phyloP scores from a whole-genome alignment of 1,284 basidiomycete genomes.

The Cryptococcus wingfieldii region DNA sequence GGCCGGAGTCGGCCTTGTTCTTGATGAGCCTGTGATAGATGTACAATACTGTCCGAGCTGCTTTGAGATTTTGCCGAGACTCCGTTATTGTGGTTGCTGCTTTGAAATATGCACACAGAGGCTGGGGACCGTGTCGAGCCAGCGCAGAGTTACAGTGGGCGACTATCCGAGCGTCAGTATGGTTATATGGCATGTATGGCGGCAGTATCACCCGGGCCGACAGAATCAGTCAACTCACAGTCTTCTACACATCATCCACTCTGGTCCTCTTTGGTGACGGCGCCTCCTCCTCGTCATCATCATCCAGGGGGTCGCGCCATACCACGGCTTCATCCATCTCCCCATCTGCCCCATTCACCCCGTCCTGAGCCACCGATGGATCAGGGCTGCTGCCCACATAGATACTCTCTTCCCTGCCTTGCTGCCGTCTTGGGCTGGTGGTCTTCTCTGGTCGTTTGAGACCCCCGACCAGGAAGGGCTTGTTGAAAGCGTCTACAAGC shows the following conservation, averaged over 20 bases:
- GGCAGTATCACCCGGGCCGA: too few species aligned
- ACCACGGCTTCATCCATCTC: constrained; percentile 2
- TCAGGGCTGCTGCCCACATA: constrained; percentile 10
- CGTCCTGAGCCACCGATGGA: not conserved
- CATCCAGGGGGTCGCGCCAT: constrained; percentile 34
- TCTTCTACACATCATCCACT: not conserved
- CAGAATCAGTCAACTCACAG: too few species aligned
- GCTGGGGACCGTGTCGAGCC: too few species aligned
- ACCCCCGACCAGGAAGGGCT: constrained; percentile 49
- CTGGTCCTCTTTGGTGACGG: constrained; percentile 8
- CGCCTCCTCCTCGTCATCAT: constrained; percentile 21
- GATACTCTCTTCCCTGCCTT: not conserved
- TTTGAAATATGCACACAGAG: too few species aligned
- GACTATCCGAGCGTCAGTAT: too few species aligned
- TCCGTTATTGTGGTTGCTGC: too few species aligned
- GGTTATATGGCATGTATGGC: too few species aligned
- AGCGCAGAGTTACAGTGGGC: too few species aligned
- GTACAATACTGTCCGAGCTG: too few species aligned
- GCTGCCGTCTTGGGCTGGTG: constrained; percentile 4
- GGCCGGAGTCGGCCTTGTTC: too few species aligned
- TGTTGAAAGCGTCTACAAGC: constrained; percentile 53
- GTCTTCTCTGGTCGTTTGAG: constrained; percentile 6
- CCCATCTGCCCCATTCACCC: constrained; percentile 3
- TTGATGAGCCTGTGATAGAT: too few species aligned
- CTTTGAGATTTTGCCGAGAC: too few species aligned